Conservation (phyloP, 139 green algal species). For the Micractinium conductrix region DNA sequence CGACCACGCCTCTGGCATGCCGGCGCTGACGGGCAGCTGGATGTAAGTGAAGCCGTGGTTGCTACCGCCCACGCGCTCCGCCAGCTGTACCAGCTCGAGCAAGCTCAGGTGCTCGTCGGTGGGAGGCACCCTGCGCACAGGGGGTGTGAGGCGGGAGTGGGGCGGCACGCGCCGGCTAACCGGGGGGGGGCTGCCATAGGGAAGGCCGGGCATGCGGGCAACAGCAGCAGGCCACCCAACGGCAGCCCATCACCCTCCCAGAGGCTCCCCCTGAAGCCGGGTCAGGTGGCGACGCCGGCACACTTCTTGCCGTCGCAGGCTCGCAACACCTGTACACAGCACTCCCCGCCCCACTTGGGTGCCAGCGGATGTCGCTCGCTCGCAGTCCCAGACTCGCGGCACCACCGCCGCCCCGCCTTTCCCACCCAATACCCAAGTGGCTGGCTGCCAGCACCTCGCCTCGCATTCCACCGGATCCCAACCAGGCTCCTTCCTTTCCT, state of each 20-base stretch:
- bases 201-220: not conserved
- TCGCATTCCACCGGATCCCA: not conserved
- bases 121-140: conserved; percentile 29
- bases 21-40: conserved; percentile 69
- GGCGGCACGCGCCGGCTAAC: too few species aligned
- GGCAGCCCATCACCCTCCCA: not conserved
- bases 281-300: not conserved
- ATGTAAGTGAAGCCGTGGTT: conserved; percentile 74
- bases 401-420: not conserved
- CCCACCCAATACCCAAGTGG: too few species aligned
- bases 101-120: conserved; percentile 40
- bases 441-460: not conserved
- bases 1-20: conserved; percentile 69
- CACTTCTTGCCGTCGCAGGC: too few species aligned
- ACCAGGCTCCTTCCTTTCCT: not conserved
- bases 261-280: not conserved
- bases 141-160: too few species aligned
- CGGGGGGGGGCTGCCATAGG: not conserved
- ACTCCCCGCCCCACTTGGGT: too few species aligned
- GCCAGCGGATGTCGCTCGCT: too few species aligned
- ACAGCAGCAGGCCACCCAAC: not conserved
- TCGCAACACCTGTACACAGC: too few species aligned
- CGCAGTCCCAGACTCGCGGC: not conserved
- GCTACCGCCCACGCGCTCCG: conserved; percentile 44
- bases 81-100: conserved; percentile 55